Evolutionary conservation across 2,329 filamentous ascomycete genomes (phyloP), one percentile per base, ranked within the genome.

Genomic region (Aspergillus pseudotamarii): DNA sequence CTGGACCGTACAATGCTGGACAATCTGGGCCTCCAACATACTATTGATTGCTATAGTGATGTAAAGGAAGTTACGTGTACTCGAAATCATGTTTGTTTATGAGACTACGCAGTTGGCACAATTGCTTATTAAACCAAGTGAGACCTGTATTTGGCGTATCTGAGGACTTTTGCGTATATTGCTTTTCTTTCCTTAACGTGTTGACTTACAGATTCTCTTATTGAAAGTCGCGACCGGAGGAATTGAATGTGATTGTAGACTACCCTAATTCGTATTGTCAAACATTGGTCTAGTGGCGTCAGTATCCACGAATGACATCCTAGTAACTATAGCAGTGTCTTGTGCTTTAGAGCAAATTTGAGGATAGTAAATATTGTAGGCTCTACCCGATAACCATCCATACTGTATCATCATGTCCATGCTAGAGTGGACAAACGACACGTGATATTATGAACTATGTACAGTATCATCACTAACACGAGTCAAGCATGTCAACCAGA

Each of bases 401-500:
- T n/a, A 41, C 16, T n/a, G 10, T 4, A n/a, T 41, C 19, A 16
- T 16, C 9, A 14, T 14, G n/a, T 12, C 45, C 10, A 11, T 28
- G 3, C 32, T n/a, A 23, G 10, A 2, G 4, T 26, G 5, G 8
- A 38, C 30, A 10, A 8, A 19, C 8, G 12, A 26, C 3, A 2
- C 14, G 12, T 55, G 30, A 6, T 28, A 14, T 14, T 38, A 21
- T n/a, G 6, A 38, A 12, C 6, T 55, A 38, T 32, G 8, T 16
- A 38, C n/a, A 55, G n/a, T 48, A 26, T 16, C 1, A 21, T 19
- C 26, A 45, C 58, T 66, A 90, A 77, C 90, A 92, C 14, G 86
- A 88, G 66, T 81, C 79, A 72, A 93, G 74, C 88, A 92, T 91
- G 56, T 78, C 81, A 0, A 79, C 80, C 66, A 94, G 77, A 0